Percentiles rank a stretch among this genome's conserved stretches.
Conservation (phyloP, 352 stramenopile genomes). For the Blastocystis sp. region DNA sequence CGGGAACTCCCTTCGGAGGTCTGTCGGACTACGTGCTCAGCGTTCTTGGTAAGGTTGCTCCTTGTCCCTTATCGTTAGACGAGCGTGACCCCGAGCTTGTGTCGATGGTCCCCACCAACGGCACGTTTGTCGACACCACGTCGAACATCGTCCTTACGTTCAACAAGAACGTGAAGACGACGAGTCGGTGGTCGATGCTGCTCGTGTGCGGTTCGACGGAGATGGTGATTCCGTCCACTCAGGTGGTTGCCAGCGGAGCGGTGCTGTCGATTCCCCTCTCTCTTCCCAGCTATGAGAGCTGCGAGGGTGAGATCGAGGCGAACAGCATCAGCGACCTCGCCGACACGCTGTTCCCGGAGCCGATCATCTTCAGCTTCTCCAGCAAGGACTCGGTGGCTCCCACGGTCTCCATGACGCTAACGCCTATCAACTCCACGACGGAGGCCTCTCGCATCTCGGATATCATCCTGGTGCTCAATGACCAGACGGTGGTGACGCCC, state of each 20-base stretch:
- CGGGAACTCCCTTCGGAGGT: neutral
- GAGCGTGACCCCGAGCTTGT: neutral
- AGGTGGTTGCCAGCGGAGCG: neutral
- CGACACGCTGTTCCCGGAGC: neutral
- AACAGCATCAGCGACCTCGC: neutral
- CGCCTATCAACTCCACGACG: neutral
- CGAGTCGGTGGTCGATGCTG: neutral
- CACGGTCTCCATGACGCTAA: neutral
- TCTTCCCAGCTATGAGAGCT: neutral
- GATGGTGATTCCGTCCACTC: neutral
- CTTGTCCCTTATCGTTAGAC: neutral
- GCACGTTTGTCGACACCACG: neutral
- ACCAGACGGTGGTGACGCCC: neutral
- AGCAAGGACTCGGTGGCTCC: neutral
- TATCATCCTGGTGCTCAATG: neutral
- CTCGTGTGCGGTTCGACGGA: neutral
- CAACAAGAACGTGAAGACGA: slow-evolving; percentile 9
- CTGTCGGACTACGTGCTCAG: neutral
- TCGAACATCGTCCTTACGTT: neutral
- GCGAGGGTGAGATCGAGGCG: neutral
- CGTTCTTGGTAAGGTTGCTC: neutral
- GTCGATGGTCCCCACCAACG: neutral
- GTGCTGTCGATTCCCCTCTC: neutral
- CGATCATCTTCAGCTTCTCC: neutral
- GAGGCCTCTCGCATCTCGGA: slow-evolving; percentile 18